Evolutionary conservation across 1,284 basidiomycete genomes (phyloP).

Genomic region (Ustilago cynodontis): DNA sequence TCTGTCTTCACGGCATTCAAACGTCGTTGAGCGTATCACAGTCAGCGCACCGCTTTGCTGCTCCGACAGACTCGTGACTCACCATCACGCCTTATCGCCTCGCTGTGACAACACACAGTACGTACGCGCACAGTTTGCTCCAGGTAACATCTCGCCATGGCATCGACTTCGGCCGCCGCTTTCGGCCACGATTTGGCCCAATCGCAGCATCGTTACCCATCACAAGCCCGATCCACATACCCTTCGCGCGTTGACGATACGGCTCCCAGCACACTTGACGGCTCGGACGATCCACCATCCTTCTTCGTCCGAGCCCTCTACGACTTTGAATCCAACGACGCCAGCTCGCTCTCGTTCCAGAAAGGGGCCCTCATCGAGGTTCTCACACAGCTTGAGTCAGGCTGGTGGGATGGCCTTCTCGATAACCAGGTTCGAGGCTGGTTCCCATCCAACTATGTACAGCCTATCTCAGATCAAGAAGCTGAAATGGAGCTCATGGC

Average conservation of each 20-base stretch:
- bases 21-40: background rate
- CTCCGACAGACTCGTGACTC: background rate
- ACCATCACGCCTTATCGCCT: background rate
- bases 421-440: slow-evolving; percentile 79
- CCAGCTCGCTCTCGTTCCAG: slow-evolving; percentile 87
- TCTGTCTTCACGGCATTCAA: background rate
- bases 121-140: background rate
- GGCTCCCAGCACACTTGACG: slow-evolving; percentile 25
- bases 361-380: slow-evolving; percentile 94
- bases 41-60: background rate
- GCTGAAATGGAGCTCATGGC: slow-evolving; percentile 53
- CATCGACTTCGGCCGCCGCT: slow-evolving; percentile 35
- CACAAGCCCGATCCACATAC: slow-evolving; percentile 17
- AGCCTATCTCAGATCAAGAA: slow-evolving; percentile 82
- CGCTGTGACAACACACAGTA: background rate
- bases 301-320: slow-evolving; percentile 93
- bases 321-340: slow-evolving; percentile 81
- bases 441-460: slow-evolving; percentile 97
- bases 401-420: slow-evolving; percentile 98
- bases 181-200: slow-evolving; percentile 7
- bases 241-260: slow-evolving; percentile 13
- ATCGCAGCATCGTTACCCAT: background rate
- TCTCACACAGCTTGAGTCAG: slow-evolving; percentile 87
- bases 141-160: slow-evolving; percentile 15
- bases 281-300: slow-evolving; percentile 51